Percentiles rank a stretch among this genome's conserved stretches.
Evolutionary conservation across 768 basidiomycete genomes (phyloP).

Genomic region (Suillus subalutaceus): DNA sequence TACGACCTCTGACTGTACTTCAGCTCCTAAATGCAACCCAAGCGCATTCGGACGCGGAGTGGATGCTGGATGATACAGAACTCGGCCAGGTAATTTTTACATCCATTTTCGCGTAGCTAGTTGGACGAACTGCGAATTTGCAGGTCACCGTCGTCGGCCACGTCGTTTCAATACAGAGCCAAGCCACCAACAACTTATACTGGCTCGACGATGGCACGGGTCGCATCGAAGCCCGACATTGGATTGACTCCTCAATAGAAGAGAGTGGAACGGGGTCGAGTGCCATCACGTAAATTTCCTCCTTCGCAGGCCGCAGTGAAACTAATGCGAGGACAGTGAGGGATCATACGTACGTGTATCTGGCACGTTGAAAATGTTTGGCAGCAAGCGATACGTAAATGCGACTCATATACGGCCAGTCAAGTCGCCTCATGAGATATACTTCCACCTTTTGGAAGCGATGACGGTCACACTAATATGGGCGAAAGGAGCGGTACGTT

Average conservation of each 20-base stretch:
- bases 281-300: not conserved
- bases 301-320: not conserved
- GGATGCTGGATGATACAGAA: slow-evolving; percentile 79
- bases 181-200: slow-evolving; percentile 83
- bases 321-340: slow-evolving; percentile 48
- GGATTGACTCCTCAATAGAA: slow-evolving; percentile 70
- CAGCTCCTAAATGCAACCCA: slow-evolving; percentile 80
- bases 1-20: slow-evolving; percentile 76
- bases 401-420: slow-evolving; percentile 71
- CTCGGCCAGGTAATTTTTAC: slow-evolving; percentile 69
- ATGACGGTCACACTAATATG: slow-evolving; percentile 68
- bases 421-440: slow-evolving; percentile 74
- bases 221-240: slow-evolving; percentile 74
- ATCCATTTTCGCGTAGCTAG: slow-evolving; percentile 1
- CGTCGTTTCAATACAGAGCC: slow-evolving; percentile 65
- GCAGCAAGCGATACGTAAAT: slow-evolving; percentile 80
- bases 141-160: slow-evolving; percentile 78
- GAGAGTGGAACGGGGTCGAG: slow-evolving; percentile 30
- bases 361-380: slow-evolving; percentile 82
- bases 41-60: slow-evolving; percentile 87
- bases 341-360: slow-evolving; percentile 79
- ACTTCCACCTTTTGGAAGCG: slow-evolving; percentile 80
- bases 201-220: slow-evolving; percentile 87
- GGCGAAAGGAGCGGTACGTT: slow-evolving; percentile 66
- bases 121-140: slow-evolving; percentile 1